Conservation (phyloP, 23 red algal species). For the Gracilariopsis chorda region DNA sequence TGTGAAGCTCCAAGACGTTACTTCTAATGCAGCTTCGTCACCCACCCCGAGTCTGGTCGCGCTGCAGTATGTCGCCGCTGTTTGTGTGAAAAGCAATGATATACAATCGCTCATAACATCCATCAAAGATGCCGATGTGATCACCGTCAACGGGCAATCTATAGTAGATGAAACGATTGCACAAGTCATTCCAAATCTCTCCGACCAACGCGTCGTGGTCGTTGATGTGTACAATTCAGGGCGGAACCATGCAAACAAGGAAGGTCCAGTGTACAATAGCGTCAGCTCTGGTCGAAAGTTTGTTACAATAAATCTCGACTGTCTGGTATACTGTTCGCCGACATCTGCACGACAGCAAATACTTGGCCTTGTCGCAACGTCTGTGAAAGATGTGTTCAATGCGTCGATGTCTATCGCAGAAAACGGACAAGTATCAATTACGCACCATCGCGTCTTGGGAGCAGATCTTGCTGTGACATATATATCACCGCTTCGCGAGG, state of each 20-base stretch:
- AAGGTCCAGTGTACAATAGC: not conserved
- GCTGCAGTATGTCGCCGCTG: not conserved
- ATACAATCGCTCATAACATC: not conserved
- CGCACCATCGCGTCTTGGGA: slow-evolving; percentile 28
- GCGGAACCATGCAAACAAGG: no score
- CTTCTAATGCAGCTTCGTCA: not conserved
- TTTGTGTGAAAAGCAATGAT: not conserved
- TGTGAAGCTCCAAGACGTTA: not conserved
- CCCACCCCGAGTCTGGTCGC: not conserved
- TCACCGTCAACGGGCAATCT: not conserved
- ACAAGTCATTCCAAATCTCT: not conserved
- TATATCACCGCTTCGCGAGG: not conserved
- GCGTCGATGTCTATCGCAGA: not conserved
- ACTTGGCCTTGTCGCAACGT: not conserved
- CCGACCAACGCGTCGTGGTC: not conserved
- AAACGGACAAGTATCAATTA: slow-evolving; percentile 1
- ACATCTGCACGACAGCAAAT: not conserved
- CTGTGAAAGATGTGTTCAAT: not conserved
- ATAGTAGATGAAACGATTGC: not conserved
- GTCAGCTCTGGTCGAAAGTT: no score
- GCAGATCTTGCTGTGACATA: not conserved
- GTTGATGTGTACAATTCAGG: not conserved
- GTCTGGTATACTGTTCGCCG: slow-evolving; percentile 11
- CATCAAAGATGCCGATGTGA: not conserved
- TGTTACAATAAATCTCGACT: not conserved